A percentile compares a stretch with the other conserved stretches of the same genome.
These are phyloP conservation scores for Clitopilus hobsonii DNA, from an alignment of 768 basidiomycete species.

Conservation along the genomic window DNA sequence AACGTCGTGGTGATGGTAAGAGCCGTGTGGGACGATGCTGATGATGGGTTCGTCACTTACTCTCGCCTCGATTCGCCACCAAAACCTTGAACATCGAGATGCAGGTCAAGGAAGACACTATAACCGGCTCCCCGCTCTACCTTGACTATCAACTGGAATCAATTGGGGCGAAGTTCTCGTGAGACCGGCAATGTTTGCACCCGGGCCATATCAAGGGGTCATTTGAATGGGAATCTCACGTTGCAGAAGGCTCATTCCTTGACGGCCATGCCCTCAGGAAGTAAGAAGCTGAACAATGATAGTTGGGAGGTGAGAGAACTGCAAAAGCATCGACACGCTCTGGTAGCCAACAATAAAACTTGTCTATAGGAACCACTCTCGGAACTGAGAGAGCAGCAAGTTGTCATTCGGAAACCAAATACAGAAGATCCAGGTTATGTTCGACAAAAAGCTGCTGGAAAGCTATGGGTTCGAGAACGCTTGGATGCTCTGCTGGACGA, in stretches of 20 bases:
- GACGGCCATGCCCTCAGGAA: too few species aligned
- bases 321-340: too few species aligned
- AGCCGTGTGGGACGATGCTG: slow-evolving; percentile 17
- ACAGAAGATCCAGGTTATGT: slow-evolving; percentile 31
- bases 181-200: neutral
- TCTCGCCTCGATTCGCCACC: slow-evolving; percentile 73
- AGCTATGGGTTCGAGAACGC: slow-evolving; percentile 38
- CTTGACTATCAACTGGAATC: neutral
- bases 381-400: slow-evolving; percentile 25
- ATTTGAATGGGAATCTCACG: too few species aligned
- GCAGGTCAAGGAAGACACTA: neutral
- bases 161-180: neutral
- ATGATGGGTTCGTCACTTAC: slow-evolving; percentile 26
- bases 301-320: neutral
- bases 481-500: slow-evolving; percentile 25
- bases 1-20: slow-evolving; percentile 11
- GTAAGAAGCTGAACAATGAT: neutral
- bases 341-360: too few species aligned
- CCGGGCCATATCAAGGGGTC: neutral
- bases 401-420: slow-evolving; percentile 25
- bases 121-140: neutral
- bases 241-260: too few species aligned
- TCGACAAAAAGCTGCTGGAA: slow-evolving; percentile 31
- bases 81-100: slow-evolving; percentile 55
- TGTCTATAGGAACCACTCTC: slow-evolving; percentile 25